A percentile compares a stretch with the other conserved stretches of the same genome.
These are phyloP conservation scores for Candida odintsovae DNA, from an alignment of 805 yeast genomes.

Conservation along the genomic window DNA sequence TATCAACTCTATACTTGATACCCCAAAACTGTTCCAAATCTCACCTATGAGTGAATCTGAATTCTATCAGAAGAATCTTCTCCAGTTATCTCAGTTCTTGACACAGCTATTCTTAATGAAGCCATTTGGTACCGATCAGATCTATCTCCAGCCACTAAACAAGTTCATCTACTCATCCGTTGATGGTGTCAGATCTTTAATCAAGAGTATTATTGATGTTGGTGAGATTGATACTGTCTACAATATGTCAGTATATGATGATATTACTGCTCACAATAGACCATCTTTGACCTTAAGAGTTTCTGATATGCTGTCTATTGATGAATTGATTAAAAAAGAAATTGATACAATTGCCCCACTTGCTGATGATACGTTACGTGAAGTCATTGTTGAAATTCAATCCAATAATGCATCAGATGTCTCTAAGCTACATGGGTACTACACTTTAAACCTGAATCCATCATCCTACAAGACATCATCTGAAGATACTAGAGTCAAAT, in stretches of 20 bases:
- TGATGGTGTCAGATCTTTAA: conserved; percentile 39
- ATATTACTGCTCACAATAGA: conserved; percentile 50
- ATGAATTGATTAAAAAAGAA: conserved; percentile 35
- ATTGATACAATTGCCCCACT: conserved; percentile 39
- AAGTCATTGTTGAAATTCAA: conserved; percentile 35
- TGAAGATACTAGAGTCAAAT: conserved; percentile 50
- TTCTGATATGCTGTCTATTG: conserved; percentile 41
- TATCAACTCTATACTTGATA: conserved; percentile 38
- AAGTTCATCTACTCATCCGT: conserved; percentile 55
- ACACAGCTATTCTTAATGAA: conserved; percentile 63
- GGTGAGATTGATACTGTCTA: conserved; percentile 55
- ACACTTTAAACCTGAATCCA: conserved; percentile 57
- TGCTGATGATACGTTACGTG: conserved; percentile 50
- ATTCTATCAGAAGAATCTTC: conserved; percentile 39
- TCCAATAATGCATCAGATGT: conserved; percentile 40
- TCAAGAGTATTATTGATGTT: conserved; percentile 45
- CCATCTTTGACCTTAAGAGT: conserved; percentile 42
- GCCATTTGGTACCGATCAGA: conserved; percentile 55
- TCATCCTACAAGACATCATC: conserved; percentile 38
- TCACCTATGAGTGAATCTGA: conserved; percentile 18
- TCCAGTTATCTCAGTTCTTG: conserved; percentile 50
- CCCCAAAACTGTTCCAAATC: conserved; percentile 56
- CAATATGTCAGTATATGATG: conserved; percentile 61
- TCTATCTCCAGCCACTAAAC: conserved; percentile 74
- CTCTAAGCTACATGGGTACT: conserved; percentile 44